A percentile compares a stretch with the other conserved stretches of the same genome.
These are phyloP conservation scores for Thielaviopsis ethacetica DNA, from an alignment of 2,329 filamentous ascomycete genomes.

Conservation along the genomic window DNA sequence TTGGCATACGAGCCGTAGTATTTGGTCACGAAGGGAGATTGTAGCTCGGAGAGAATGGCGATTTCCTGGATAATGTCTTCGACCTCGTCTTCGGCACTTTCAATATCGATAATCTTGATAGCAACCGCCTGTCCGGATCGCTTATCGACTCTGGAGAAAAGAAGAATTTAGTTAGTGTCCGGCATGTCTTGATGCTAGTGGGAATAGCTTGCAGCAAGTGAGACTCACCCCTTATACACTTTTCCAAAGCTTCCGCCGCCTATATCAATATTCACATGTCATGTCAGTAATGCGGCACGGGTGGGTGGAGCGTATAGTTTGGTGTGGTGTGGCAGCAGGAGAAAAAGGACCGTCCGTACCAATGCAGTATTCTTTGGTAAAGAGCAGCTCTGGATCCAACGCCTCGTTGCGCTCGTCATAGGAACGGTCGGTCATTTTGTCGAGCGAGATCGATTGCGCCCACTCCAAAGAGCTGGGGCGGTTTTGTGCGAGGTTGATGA, in stretches of 20 bases:
- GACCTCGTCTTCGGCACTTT: slow-evolving; percentile 97
- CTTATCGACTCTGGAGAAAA: slow-evolving; percentile 60
- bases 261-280: slow-evolving; percentile 20
- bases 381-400: slow-evolving; percentile 76
- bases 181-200: not conserved
- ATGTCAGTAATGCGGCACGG: slow-evolving; percentile 3
- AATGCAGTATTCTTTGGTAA: slow-evolving; percentile 85
- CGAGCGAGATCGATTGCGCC: not conserved
- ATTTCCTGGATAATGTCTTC: slow-evolving; percentile 98
- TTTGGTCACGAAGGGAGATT: slow-evolving; percentile 88
- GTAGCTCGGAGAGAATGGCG: slow-evolving; percentile 80
- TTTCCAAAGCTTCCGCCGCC: slow-evolving; percentile 96
- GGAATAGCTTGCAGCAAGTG: not conserved
- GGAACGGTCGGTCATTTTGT: slow-evolving; percentile 31
- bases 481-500: not conserved
- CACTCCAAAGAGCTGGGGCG: not conserved
- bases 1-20: slow-evolving; percentile 95
- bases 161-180: not conserved
- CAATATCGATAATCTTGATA: slow-evolving; percentile 97
- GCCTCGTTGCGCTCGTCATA: slow-evolving; percentile 33
- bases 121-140: slow-evolving; percentile 84
- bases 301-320: slow-evolving; percentile 15
- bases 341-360: slow-evolving; percentile 31
- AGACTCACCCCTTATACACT: slow-evolving; percentile 80
- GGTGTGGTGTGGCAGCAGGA: slow-evolving; percentile 10